phyloP scores from a whole-genome alignment of 257 asterid species.

The Scutellaria baicalensis region DNA sequence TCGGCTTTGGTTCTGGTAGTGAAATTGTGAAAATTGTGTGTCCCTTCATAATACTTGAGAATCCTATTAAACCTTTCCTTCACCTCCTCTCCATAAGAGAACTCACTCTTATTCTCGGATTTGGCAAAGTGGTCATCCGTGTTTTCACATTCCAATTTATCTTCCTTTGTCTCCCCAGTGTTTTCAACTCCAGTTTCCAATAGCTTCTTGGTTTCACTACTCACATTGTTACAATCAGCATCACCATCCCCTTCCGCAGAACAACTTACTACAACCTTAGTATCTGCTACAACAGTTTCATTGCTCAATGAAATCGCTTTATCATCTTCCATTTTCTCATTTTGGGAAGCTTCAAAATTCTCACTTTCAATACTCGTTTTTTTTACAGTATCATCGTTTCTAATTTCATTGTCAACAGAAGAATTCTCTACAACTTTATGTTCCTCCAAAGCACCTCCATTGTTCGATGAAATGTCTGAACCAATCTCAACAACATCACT shows the following conservation, averaged over 20 bases:
- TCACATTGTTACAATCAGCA: too few species aligned
- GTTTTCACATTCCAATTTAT: conserved; percentile 10
- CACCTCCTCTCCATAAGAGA: conserved; percentile 56
- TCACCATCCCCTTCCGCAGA: conserved; percentile 10
- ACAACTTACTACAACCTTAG: conserved; percentile 4
- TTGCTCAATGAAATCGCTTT: conserved; percentile 19
- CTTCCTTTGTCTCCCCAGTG: conserved; percentile 23
- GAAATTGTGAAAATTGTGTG: conserved; percentile 91
- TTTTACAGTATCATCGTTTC: background rate
- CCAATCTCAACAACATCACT: conserved; percentile 13
- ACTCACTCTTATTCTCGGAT: conserved; percentile 31
- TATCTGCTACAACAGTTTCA: conserved; percentile 6
- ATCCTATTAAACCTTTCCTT: conserved; percentile 77
- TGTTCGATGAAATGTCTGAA: conserved; percentile 32
- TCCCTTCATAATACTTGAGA: conserved; percentile 69
- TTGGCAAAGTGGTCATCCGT: background rate
- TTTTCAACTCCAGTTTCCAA: conserved; percentile 16
- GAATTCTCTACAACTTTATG: background rate
- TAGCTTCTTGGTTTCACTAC: too few species aligned
- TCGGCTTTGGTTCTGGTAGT: conserved; percentile 89
- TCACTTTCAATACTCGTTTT: background rate
- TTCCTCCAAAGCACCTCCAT: conserved; percentile 12
- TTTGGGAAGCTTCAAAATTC: background rate
- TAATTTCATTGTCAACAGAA: conserved; percentile 5
- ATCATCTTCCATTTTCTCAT: conserved; percentile 17